Evolutionary conservation across 2,329 filamentous ascomycete genomes (phyloP), one percentile per base, ranked within the genome.

Genomic region (Alternaria gaisen): DNA sequence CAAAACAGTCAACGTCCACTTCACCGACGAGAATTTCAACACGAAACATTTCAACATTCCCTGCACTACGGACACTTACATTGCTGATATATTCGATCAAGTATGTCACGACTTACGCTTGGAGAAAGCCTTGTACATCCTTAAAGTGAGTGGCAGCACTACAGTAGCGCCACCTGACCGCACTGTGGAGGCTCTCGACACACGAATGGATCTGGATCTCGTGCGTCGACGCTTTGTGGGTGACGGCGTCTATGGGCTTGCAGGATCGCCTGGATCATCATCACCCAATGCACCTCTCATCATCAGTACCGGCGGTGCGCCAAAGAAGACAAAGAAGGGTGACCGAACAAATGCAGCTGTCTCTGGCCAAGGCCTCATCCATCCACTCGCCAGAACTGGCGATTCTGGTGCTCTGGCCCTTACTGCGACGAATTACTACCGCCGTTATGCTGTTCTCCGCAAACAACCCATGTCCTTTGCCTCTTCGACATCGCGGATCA

Each of bases 401-500:
- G 82, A 85, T 10, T 65, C 65, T 9, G 61, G 66, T 12, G 67
- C 65, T 36, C 70, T 84, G 3, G 80, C 85, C 32, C 68, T 72
- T 22, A 66, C 71, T 11, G 64, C 67, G 36, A 74, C 74, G 56
- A 67, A 76, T 18, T 80, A 73, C 57, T 91, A 91, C 80, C 90
- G 91, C 72, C 90, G 90, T 69, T 95, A 93, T 79, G 88, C 87
- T 12, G 92, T 96, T 16, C 91, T 90, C 82, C 88, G 92, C 65
- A 92, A 93, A 78, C 91, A 94, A 77, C 89, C 91, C 9, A 92
- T 95, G 86, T 88, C 91, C 24, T 90, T 95, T 70, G 89, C 91
- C 42, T 89, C 88, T 4, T 86, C 90, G 72, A 91, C 91, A 61
- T 90, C 93, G 69, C 87, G 91, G 59, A 87, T 92, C 10, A 82